A percentile compares a stretch with the other conserved stretches of the same genome.
These are phyloP conservation scores for Krasilnikovozyma curviuscula DNA, from an alignment of 768 basidiomycete species.

Conservation along the genomic window DNA sequence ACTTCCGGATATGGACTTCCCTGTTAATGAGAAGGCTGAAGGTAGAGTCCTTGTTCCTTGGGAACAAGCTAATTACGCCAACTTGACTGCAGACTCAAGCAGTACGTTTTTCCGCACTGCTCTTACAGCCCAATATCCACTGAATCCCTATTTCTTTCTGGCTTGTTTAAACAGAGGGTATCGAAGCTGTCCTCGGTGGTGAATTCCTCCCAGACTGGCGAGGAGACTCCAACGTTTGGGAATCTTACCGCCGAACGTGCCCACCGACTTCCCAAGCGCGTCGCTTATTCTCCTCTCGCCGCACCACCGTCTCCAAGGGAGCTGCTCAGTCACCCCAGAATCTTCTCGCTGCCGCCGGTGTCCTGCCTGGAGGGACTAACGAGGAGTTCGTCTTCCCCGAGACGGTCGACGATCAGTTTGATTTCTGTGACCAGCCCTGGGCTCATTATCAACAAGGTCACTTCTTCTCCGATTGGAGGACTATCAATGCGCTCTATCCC, in stretches of 20 bases:
- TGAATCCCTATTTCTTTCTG: not conserved
- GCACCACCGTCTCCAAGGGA: constrained; percentile 29
- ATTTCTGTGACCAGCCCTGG: constrained; percentile 66
- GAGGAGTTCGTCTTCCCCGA: constrained; percentile 46
- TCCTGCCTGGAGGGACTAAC: constrained; percentile 21
- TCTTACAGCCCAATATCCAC: not conserved
- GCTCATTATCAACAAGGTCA: constrained; percentile 77
- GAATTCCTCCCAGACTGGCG: constrained; percentile 67
- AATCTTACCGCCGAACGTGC: constrained; percentile 83
- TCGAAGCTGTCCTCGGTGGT: constrained; percentile 41
- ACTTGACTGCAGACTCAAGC: constrained; percentile 36
- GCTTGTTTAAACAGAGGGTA: constrained; percentile 28
- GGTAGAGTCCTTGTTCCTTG: constrained; percentile 83
- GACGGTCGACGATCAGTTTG: constrained; percentile 42
- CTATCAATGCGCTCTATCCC: constrained; percentile 70
- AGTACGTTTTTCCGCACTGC: constrained; percentile 17
- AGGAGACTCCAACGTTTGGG: constrained; percentile 72
- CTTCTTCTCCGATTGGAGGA: constrained; percentile 93
- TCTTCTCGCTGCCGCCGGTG: constrained; percentile 26
- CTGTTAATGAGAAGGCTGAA: constrained; percentile 84
- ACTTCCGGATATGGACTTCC: constrained; percentile 86
- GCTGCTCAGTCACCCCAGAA: constrained; percentile 24
- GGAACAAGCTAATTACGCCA: constrained; percentile 60
- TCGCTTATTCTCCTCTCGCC: constrained; percentile 58
- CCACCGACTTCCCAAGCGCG: constrained; percentile 57